Evolutionary conservation across 2,329 filamentous ascomycete species (phyloP).

Genomic region (Aspergillus fructus): DNA sequence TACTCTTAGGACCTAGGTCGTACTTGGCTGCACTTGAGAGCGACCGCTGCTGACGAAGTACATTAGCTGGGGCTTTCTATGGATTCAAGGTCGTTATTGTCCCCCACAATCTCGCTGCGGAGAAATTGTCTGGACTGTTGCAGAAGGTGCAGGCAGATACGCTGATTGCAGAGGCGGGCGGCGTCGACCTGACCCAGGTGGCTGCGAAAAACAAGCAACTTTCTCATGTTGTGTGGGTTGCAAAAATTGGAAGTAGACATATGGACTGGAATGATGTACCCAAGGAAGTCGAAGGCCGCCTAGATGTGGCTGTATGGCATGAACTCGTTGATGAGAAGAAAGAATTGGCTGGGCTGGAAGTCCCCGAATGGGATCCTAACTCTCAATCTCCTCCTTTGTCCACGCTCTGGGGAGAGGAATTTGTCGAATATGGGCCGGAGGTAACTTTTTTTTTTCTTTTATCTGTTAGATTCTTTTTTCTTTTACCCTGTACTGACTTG

Average conservation of each 20-base stretch:
- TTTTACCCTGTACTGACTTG: not conserved
- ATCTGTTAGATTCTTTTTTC: not conserved
- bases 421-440: slow-evolving; percentile 76
- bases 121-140: slow-evolving; percentile 70
- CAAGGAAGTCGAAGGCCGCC: slow-evolving; percentile 68
- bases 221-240: slow-evolving; percentile 84
- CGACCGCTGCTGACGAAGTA: slow-evolving; percentile 14
- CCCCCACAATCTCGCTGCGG: slow-evolving; percentile 73
- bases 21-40: not conserved
- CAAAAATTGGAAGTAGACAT: slow-evolving; percentile 84
- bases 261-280: slow-evolving; percentile 95
- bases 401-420: slow-evolving; percentile 57
- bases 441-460: slow-evolving; percentile 36
- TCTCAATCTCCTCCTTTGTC: slow-evolving; percentile 47
- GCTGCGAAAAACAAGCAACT: slow-evolving; percentile 68
- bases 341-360: slow-evolving; percentile 56
- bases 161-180: slow-evolving; percentile 79
- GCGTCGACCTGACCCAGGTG: slow-evolving; percentile 76
- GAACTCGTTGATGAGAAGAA: slow-evolving; percentile 75
- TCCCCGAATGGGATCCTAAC: slow-evolving; percentile 63
- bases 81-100: slow-evolving; percentile 80
- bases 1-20: not conserved
- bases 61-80: slow-evolving; percentile 78
- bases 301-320: slow-evolving; percentile 90
- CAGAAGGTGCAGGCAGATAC: slow-evolving; percentile 73